These are phyloP conservation scores for Populus hybrid DNA, from an alignment of 441 rosid genomes.

Conservation along the genomic window DNA sequence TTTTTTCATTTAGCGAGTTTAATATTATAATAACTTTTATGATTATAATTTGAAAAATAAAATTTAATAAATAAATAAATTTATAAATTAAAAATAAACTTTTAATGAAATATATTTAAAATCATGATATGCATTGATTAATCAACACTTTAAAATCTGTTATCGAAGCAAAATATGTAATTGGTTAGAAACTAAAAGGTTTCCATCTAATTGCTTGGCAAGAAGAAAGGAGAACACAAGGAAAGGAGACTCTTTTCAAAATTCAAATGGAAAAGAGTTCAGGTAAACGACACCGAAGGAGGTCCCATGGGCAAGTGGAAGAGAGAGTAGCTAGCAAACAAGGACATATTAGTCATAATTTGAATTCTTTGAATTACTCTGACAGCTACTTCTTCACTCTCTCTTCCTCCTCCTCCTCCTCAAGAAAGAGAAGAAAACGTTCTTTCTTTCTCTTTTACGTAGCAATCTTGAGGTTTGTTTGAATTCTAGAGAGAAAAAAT, in stretches of 20 bases:
- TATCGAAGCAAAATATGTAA: too few species aligned
- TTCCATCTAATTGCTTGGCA: neutral
- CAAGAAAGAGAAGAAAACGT: neutral
- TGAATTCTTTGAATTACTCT: slow-evolving; percentile 8
- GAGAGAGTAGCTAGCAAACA: neutral
- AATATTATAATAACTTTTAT: too few species aligned
- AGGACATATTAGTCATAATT: slow-evolving; percentile 19
- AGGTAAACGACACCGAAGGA: neutral
- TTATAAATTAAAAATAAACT: too few species aligned
- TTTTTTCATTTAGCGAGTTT: too few species aligned
- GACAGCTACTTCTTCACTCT: neutral
- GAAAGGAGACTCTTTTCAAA: neutral
- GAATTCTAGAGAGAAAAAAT: slow-evolving; percentile 26
- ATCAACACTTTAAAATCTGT: too few species aligned
- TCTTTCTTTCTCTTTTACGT: neutral
- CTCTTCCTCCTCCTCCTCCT: slow-evolving; percentile 16
- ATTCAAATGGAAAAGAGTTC: neutral
- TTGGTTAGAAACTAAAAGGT: too few species aligned
- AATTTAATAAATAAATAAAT: too few species aligned
- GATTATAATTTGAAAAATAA: too few species aligned
- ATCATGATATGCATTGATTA: too few species aligned
- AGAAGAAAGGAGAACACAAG: neutral
- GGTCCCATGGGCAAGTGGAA: neutral
- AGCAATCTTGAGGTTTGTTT: neutral
- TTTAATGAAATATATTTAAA: too few species aligned